Conservation (phyloP, 2,329 filamentous ascomycete species). For the Beauveria rudraprayagi region DNA sequence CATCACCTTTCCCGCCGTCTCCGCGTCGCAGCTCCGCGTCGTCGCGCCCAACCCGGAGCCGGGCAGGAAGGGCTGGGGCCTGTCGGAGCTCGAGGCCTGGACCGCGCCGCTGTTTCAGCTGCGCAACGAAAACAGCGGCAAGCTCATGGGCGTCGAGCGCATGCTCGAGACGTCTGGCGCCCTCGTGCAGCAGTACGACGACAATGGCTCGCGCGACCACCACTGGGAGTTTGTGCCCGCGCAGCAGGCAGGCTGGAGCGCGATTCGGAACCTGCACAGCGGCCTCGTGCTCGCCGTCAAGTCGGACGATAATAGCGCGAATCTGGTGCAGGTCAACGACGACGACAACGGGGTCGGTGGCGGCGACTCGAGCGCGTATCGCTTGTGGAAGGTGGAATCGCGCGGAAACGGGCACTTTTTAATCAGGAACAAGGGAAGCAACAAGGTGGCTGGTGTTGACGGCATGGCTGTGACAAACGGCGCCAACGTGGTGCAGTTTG, state of each 20-base stretch:
- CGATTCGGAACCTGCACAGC: constrained; percentile 13
- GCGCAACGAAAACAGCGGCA: constrained; percentile 15
- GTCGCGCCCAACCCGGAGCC: constrained; percentile 23
- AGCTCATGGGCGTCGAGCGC: constrained; percentile 13
- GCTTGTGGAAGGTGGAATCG: constrained; percentile 13
- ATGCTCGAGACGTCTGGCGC: not conserved
- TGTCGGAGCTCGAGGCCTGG: constrained; percentile 28
- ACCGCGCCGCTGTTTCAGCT: constrained; percentile 16
- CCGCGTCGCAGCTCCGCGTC: constrained; percentile 20
- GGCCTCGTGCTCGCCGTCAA: constrained; percentile 10
- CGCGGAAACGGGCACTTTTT: constrained; percentile 11
- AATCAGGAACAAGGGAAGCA: constrained; percentile 14
- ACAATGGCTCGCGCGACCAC: constrained; percentile 12
- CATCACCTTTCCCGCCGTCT: constrained; percentile 19
- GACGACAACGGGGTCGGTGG: not conserved
- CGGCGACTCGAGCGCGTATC: not conserved
- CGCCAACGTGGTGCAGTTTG: constrained; percentile 14
- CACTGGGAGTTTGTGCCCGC: constrained; percentile 10
- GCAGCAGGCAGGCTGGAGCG: constrained; percentile 12
- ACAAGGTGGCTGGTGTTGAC: constrained; percentile 12
- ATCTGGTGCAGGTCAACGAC: constrained; percentile 10
- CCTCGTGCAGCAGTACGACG: constrained; percentile 12
- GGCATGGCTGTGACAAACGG: constrained; percentile 10
- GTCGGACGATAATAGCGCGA: constrained; percentile 10
- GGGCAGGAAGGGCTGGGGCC: constrained; percentile 17